Evolutionary conservation across 306 rosid genomes (phyloP).

Genomic region (Malus orientalis): DNA sequence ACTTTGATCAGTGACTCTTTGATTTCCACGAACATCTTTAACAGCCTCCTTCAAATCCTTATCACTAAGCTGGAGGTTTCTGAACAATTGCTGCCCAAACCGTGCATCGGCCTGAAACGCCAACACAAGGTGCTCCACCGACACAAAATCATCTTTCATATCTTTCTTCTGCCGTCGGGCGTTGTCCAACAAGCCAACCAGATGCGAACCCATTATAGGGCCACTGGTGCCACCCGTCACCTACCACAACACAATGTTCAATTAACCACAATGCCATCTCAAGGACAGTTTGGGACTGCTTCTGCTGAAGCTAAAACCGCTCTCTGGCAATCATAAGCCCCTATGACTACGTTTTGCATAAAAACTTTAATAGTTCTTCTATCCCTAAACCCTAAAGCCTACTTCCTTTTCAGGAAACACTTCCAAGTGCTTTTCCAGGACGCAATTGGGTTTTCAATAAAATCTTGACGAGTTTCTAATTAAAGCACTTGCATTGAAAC

Average conservation of each 20-base stretch:
- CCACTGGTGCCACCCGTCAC: conserved; percentile 79
- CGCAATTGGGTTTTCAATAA: neutral
- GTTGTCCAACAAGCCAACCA: conserved; percentile 48
- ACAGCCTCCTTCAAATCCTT: conserved; percentile 77
- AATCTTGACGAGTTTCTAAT: neutral
- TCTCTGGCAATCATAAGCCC: neutral
- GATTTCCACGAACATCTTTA: conserved; percentile 78
- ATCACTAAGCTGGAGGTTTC: conserved; percentile 59
- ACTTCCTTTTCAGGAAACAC: too few relatives aligned
- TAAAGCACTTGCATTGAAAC: neutral
- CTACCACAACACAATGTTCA: conserved; percentile 22
- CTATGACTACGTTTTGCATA: neutral
- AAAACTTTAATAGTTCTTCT: neutral
- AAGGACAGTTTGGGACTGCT: neutral
- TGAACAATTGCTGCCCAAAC: conserved; percentile 84
- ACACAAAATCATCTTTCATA: conserved; percentile 77
- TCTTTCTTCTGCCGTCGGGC: conserved; percentile 61
- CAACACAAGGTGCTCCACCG: conserved; percentile 83
- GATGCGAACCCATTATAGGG: conserved; percentile 58
- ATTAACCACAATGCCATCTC: neutral
- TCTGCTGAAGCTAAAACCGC: neutral
- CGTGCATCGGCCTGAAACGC: conserved; percentile 62
- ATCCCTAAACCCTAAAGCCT: neutral
- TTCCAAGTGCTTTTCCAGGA: neutral
- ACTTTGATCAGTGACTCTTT: conserved; percentile 93